A percentile compares a stretch with the other conserved stretches of the same genome.
Evolutionary conservation across 2,329 filamentous ascomycete species (phyloP).

Genomic region (Colletotrichum euphorbiae): DNA sequence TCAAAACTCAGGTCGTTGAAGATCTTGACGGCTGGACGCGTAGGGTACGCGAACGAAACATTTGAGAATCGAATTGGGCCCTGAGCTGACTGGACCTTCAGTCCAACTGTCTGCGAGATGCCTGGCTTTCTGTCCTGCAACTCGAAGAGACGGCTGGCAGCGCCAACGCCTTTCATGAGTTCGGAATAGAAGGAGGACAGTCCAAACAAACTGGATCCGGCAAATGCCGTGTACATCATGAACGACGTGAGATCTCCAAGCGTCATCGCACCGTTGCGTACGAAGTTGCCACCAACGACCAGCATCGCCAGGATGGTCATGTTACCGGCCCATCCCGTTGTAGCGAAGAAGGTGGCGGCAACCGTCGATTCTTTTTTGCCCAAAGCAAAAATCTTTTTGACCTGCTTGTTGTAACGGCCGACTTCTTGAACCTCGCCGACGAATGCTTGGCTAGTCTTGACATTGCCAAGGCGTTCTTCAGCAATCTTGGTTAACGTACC

Average conservation of each 20-base stretch:
- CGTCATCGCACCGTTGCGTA: slow-evolving; percentile 85
- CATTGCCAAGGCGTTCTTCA: slow-evolving; percentile 96
- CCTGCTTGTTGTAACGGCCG: slow-evolving; percentile 88
- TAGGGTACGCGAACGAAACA: slow-evolving; percentile 92
- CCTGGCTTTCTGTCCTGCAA: slow-evolving; percentile 89
- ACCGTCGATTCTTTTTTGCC: slow-evolving; percentile 89
- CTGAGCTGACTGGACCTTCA: slow-evolving; percentile 83
- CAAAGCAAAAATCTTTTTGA: slow-evolving; percentile 90
- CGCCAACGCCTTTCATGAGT: slow-evolving; percentile 98
- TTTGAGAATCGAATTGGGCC: slow-evolving; percentile 90
- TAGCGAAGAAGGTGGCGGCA: slow-evolving; percentile 88
- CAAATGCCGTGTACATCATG: slow-evolving; percentile 96
- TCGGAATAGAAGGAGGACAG: slow-evolving; percentile 97
- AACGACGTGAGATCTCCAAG: slow-evolving; percentile 96
- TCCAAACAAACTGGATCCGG: slow-evolving; percentile 88
- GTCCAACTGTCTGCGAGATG: slow-evolving; percentile 87
- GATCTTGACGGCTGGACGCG: slow-evolving; percentile 88
- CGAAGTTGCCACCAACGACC: slow-evolving; percentile 90
- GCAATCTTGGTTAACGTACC: slow-evolving; percentile 96
- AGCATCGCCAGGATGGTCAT: slow-evolving; percentile 94
- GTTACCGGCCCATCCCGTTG: slow-evolving; percentile 93
- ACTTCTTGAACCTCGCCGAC: slow-evolving; percentile 93
- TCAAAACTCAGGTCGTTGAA: slow-evolving; percentile 91
- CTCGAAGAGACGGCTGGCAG: slow-evolving; percentile 95
- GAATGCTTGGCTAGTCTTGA: slow-evolving; percentile 96